Conservation (phyloP, 176 grass and related monocot genomes). For the Carex littledalei region DNA sequence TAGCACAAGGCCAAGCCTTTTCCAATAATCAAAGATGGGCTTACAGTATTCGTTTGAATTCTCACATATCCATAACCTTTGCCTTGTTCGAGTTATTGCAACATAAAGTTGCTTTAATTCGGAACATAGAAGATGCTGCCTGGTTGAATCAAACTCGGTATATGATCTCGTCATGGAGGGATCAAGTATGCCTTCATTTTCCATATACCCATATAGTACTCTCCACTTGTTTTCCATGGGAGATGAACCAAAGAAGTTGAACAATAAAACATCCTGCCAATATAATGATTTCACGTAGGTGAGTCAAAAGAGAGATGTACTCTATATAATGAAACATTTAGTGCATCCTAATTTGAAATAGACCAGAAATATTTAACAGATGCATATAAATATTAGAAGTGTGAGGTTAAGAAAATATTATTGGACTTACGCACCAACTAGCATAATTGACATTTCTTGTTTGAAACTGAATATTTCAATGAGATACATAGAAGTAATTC, state of each 20-base stretch:
- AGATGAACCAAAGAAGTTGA: slow-evolving; percentile 70
- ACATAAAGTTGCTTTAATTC: slow-evolving; percentile 95
- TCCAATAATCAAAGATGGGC: slow-evolving; percentile 90
- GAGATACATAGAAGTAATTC: neutral
- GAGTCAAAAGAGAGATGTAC: too few species aligned
- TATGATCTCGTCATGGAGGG: slow-evolving; percentile 28
- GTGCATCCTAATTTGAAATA: neutral
- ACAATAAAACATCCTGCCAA: slow-evolving; percentile 69
- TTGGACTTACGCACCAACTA: too few species aligned
- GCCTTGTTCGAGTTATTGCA: slow-evolving; percentile 72
- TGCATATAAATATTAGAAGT: too few species aligned
- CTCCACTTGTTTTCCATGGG: slow-evolving; percentile 68
- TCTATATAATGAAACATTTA: neutral
- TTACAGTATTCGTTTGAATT: slow-evolving; percentile 50
- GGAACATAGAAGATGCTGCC: slow-evolving; percentile 65
- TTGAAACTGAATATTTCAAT: neutral
- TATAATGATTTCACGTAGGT: neutral
- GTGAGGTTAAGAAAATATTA: too few species aligned
- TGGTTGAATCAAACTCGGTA: slow-evolving; percentile 40
- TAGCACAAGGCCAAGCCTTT: slow-evolving; percentile 65
- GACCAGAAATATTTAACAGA: neutral
- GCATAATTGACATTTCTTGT: neutral
- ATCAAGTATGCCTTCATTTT: slow-evolving; percentile 31
- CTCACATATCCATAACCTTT: slow-evolving; percentile 87
- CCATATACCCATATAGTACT: slow-evolving; percentile 67